Conservation (phyloP, 805 yeast genomes). For the Starmera pachycereana region DNA sequence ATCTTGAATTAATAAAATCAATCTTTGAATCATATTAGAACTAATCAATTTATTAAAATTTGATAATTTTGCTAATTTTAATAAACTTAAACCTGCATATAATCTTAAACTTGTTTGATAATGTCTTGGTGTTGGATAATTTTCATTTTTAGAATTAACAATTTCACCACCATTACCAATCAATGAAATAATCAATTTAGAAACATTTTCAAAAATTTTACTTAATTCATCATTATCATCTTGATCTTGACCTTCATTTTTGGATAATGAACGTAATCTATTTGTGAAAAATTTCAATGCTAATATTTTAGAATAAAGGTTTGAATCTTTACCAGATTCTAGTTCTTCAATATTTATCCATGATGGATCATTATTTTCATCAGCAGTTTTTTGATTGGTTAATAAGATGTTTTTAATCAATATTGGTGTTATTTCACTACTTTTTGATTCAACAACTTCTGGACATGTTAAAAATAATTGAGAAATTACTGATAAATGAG, state of each 20-base stretch:
- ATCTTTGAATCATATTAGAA: slow-evolving; percentile 38
- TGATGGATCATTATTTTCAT: slow-evolving; percentile 21
- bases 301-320: slow-evolving; percentile 37
- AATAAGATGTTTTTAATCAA: slow-evolving; percentile 55
- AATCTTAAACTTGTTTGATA: slow-evolving; percentile 55
- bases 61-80: slow-evolving; percentile 53
- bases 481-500: slow-evolving; percentile 50
- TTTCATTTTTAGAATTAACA: slow-evolving; percentile 30
- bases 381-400: slow-evolving; percentile 30
- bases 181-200: slow-evolving; percentile 56
- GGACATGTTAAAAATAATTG: slow-evolving; percentile 46
- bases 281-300: slow-evolving; percentile 51
- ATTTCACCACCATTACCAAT: slow-evolving; percentile 76
- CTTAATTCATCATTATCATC: slow-evolving; percentile 25
- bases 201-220: slow-evolving; percentile 47
- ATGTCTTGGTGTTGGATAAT: slow-evolving; percentile 51
- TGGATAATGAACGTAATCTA: slow-evolving; percentile 34
- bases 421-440: slow-evolving; percentile 47
- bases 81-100: slow-evolving; percentile 52
- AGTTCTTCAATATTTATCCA: slow-evolving; percentile 41
- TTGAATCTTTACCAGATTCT: slow-evolving; percentile 20
- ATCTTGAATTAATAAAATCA: slow-evolving; percentile 59
- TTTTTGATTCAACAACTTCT: slow-evolving; percentile 35
- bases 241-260: slow-evolving; percentile 22
- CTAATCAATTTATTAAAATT: slow-evolving; percentile 41